Percentiles rank a stretch among this genome's conserved stretches.
phyloP scores from a whole-genome alignment of 1,284 basidiomycete genomes.

The Cutaneotrichosporon cutaneum region DNA sequence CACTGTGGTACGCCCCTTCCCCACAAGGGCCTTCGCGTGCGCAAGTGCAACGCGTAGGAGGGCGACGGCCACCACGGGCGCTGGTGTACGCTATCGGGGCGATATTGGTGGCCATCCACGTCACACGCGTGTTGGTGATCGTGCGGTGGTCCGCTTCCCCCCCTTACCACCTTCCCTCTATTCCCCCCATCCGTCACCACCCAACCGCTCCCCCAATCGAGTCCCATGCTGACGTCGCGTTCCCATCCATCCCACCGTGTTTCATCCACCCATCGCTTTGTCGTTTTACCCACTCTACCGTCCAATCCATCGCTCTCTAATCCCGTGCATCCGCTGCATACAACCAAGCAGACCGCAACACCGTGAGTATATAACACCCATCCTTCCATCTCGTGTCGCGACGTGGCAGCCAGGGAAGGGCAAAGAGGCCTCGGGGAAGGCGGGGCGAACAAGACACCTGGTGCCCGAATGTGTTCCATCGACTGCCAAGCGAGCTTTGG shows the following conservation, averaged over 20 bases:
- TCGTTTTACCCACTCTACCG: not conserved
- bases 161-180: slow-evolving; percentile 4
- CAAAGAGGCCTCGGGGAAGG: not conserved
- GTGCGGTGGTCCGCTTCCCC: slow-evolving; percentile 5
- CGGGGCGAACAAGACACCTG: not conserved
- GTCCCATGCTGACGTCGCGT: slow-evolving; percentile 16
- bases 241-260: slow-evolving; percentile 7
- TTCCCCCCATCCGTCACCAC: slow-evolving; percentile 10
- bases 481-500: slow-evolving; percentile 1
- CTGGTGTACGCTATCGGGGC: not conserved
- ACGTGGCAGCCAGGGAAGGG: slow-evolving; percentile 9
- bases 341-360: not conserved
- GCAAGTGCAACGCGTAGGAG: not conserved
- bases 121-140: slow-evolving; percentile 9
- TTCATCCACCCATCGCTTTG: slow-evolving; percentile 7
- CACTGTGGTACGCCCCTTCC: not conserved
- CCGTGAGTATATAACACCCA: not conserved
- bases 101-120: slow-evolving; percentile 1
- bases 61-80: not conserved
- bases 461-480: not conserved
- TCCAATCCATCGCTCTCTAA: not conserved
- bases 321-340: slow-evolving; percentile 8
- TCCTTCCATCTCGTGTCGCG: not conserved
- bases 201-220: slow-evolving; percentile 7
- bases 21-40: not conserved